Evolutionary conservation across 83 land plant species (phyloP).

Genomic region (Diphasiastrum complanatum): DNA sequence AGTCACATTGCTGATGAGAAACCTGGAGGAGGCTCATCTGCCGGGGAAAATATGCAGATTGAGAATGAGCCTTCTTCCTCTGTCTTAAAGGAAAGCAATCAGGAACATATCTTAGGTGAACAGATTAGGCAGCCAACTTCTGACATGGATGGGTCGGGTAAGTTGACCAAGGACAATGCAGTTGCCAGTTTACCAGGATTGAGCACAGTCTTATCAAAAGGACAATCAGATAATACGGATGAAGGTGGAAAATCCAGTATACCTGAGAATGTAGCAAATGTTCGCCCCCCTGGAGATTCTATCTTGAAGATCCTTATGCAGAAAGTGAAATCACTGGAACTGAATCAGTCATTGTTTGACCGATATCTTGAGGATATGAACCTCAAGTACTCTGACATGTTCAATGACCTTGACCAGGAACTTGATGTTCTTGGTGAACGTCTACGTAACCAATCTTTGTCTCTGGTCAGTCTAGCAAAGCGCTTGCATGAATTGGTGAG

Average conservation of each 20-base stretch:
- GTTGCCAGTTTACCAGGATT: too few species aligned
- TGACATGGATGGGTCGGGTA: too few species aligned
- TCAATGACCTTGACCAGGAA: constrained; percentile 56
- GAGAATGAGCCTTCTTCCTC: constrained; percentile 5
- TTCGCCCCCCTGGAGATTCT: constrained; percentile 65
- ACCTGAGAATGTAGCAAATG: constrained; percentile 31
- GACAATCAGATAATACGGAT: constrained; percentile 1
- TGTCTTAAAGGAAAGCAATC: constrained; percentile 8
- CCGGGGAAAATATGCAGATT: too few species aligned
- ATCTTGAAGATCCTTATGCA: constrained; percentile 86
- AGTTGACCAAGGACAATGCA: too few species aligned
- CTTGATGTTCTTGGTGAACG: too few species aligned
- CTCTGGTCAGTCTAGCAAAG: too few species aligned
- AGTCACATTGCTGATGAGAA: neutral
- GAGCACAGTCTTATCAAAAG: neutral
- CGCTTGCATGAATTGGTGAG: too few species aligned
- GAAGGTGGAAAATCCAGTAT: constrained; percentile 29
- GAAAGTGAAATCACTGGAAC: constrained; percentile 67
- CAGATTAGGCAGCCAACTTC: too few species aligned
- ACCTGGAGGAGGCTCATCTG: neutral
- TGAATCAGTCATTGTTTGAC: constrained; percentile 66
- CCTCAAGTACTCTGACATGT: constrained; percentile 42
- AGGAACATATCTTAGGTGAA: too few species aligned
- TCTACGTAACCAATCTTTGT: too few species aligned
- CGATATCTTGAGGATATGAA: constrained; percentile 59